Evolutionary conservation across 1,139 yeast genomes (phyloP).

Genomic region (Pichia kudriavzevii): DNA sequence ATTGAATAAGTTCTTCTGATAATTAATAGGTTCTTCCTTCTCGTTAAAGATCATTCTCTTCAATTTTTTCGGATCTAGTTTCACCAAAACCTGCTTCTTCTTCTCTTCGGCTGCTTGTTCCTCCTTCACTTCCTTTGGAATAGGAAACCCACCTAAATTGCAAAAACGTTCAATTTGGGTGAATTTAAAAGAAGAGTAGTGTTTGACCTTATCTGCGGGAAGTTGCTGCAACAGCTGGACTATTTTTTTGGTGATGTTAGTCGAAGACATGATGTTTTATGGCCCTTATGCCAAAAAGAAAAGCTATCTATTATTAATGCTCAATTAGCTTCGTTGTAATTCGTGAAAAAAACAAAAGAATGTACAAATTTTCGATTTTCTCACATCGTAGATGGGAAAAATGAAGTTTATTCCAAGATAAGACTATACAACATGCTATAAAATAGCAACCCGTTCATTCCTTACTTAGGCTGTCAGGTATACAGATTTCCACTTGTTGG

Average conservation of each 20-base stretch:
- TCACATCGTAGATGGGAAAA: too few species aligned
- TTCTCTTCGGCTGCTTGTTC: conserved; percentile 27
- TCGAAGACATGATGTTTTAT: conserved; percentile 9
- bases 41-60: conserved; percentile 25
- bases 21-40: conserved; percentile 32
- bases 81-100: conserved; percentile 23
- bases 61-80: conserved; percentile 24
- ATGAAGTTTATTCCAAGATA: too few species aligned
- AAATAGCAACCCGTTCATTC: too few species aligned
- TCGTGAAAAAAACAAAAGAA: too few species aligned
- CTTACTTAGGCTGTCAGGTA: too few species aligned
- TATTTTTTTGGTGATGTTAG: conserved; percentile 30
- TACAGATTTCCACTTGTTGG: too few species aligned
- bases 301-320: too few species aligned
- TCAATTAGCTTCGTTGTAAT: too few species aligned
- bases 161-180: conserved; percentile 52
- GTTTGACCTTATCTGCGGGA: conserved; percentile 62
- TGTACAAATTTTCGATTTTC: too few species aligned
- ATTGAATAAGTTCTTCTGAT: conserved; percentile 33
- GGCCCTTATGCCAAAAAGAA: too few species aligned
- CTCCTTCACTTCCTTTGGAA: conserved; percentile 22
- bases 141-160: conserved; percentile 36
- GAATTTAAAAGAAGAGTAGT: conserved; percentile 61
- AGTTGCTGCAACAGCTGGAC: conserved; percentile 35
- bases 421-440: too few species aligned